These are phyloP conservation scores for Coemansia sp. DNA, from an alignment of 192 early-diverging fungal genomes.

Conservation along the genomic window DNA sequence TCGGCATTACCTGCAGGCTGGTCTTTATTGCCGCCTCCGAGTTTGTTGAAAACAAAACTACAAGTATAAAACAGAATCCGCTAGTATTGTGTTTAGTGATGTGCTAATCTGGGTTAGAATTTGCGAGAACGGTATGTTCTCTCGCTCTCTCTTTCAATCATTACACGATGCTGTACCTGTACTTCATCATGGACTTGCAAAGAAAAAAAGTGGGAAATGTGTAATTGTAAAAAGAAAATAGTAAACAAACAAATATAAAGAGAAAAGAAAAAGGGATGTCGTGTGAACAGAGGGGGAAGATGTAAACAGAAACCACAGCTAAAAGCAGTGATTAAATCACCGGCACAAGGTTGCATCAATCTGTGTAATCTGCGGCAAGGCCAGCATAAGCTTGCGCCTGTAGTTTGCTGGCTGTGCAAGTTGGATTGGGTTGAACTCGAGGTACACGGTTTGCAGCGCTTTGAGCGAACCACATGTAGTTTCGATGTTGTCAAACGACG, in stretches of 20 bases:
- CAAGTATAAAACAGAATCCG: too few relatives aligned
- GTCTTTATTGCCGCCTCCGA: conserved; percentile 19
- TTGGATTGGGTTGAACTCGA: conserved; percentile 95
- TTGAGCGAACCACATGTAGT: conserved; percentile 58
- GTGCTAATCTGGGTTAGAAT: too few relatives aligned
- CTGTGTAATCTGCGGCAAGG: conserved; percentile 83
- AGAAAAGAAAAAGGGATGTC: neutral
- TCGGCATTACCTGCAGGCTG: neutral
- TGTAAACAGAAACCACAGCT: neutral
- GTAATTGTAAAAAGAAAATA: conserved; percentile 4
- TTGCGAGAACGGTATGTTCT: too few relatives aligned
- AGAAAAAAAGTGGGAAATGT: conserved; percentile 5
- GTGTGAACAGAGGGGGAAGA: conserved; percentile 20
- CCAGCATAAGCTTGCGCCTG: conserved; percentile 80
- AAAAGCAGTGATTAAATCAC: neutral
- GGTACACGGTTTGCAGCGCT: conserved; percentile 82
- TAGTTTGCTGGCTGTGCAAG: conserved; percentile 72
- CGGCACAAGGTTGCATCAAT: conserved; percentile 80
- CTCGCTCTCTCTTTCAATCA: too few relatives aligned
- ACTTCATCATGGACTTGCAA: neutral
- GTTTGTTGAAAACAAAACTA: conserved; percentile 38
- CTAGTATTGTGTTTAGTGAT: too few relatives aligned
- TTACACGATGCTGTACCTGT: conserved; percentile 5
- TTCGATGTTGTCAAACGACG: conserved; percentile 77
- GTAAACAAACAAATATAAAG: conserved; percentile 26